Evolutionary conservation across 805 yeast genomes (phyloP).

Genomic region (Millerozyma miso): DNA sequence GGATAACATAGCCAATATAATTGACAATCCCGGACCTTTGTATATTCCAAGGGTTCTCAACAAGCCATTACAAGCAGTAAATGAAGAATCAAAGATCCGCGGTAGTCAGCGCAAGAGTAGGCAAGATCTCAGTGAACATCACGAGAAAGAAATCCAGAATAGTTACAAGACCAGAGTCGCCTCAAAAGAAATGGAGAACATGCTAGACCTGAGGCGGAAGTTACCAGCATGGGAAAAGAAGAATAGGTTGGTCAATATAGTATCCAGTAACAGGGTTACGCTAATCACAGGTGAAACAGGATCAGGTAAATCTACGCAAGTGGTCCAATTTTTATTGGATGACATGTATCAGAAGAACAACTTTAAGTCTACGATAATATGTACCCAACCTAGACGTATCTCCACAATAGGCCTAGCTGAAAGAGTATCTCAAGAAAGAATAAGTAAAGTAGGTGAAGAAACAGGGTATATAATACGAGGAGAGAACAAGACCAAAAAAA

Average conservation of each 20-base stretch:
- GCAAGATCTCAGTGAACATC: neutral
- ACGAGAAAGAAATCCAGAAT: neutral
- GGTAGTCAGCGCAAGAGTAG: constrained; percentile 1
- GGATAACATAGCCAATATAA: constrained; percentile 51
- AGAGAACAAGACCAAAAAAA: constrained; percentile 59
- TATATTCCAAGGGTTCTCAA: constrained; percentile 8
- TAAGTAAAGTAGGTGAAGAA: constrained; percentile 60
- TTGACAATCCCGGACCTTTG: constrained; percentile 74
- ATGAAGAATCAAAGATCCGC: constrained; percentile 15
- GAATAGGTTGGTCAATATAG: constrained; percentile 49
- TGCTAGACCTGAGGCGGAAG: constrained; percentile 42
- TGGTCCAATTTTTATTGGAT: constrained; percentile 85
- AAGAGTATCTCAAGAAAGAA: constrained; percentile 82
- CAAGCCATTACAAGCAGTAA: neutral
- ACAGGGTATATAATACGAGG: constrained; percentile 91
- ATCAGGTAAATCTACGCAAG: constrained; percentile 94
- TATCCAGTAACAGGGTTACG: constrained; percentile 59
- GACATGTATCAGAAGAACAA: constrained; percentile 46
- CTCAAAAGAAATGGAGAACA: constrained; percentile 28
- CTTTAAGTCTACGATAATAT: constrained; percentile 59
- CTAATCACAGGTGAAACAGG: constrained; percentile 96
- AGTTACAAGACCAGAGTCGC: constrained; percentile 23
- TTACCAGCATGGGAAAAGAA: constrained; percentile 85
- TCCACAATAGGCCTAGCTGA: constrained; percentile 94
- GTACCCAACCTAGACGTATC: constrained; percentile 95